Percentiles rank a stretch among this genome's conserved stretches.
Evolutionary conservation across 306 rosid species (phyloP).

Genomic region (Rosa chinensis): DNA sequence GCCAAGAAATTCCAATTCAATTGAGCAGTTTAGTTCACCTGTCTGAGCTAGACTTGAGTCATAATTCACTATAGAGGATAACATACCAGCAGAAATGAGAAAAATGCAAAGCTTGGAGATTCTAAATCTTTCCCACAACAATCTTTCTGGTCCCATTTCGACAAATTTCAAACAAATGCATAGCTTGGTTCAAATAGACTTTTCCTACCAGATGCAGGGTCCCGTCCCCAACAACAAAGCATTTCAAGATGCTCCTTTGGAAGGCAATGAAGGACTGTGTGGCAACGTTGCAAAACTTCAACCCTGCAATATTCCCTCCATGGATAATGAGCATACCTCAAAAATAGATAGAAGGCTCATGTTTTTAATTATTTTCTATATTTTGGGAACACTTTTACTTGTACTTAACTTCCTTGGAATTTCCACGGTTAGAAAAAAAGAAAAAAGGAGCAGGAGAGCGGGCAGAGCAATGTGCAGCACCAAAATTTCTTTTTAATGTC

Average conservation of each 20-base stretch:
- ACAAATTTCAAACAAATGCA: not conserved
- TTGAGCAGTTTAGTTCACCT: conserved; percentile 7
- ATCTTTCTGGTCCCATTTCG: conserved; percentile 23
- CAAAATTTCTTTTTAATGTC: no score
- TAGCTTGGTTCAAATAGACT: not conserved
- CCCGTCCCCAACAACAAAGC: conserved; percentile 4
- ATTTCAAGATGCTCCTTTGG: not conserved
- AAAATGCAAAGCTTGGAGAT: conserved; percentile 18
- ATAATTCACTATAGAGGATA: conserved; percentile 13
- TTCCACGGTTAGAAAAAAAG: no score
- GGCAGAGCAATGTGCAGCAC: no score
- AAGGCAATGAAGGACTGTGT: no score
- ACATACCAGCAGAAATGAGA: conserved; percentile 25
- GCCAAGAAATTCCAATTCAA: conserved; percentile 18
- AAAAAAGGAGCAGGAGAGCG: no score
- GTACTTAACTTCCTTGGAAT: no score
- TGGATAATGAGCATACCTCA: no score
- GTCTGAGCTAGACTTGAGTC: conserved; percentile 23
- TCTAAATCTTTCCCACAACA: conserved; percentile 31
- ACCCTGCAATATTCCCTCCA: no score
- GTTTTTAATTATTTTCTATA: no score
- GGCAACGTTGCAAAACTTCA: no score
- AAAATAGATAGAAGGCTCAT: no score
- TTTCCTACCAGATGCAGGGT: conserved; percentile 15
- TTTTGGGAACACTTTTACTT: no score